Evolutionary conservation across 1,284 basidiomycete genomes (phyloP).

Genomic region (Pseudozyma sp.): DNA sequence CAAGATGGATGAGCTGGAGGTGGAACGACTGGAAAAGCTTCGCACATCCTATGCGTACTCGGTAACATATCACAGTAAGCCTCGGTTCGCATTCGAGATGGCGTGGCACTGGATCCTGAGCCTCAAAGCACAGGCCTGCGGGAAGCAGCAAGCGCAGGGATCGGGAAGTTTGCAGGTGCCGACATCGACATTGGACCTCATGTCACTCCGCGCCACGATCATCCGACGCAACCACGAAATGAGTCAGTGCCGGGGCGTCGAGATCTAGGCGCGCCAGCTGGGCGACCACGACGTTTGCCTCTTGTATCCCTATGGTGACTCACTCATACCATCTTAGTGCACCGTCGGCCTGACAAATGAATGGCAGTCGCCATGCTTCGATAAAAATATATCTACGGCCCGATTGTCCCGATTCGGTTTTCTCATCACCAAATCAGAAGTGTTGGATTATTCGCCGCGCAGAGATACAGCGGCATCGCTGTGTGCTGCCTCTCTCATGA

Average conservation of each 20-base stretch:
- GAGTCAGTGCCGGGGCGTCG: constrained; percentile 13
- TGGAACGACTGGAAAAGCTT: constrained; percentile 18
- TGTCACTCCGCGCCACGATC: constrained; percentile 27
- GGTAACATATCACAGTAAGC: constrained; percentile 18
- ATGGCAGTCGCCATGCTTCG: too few species aligned
- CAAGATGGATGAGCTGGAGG: constrained; percentile 19
- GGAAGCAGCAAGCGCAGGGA: constrained; percentile 7
- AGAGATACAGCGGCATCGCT: constrained; percentile 1
- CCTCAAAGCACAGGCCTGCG: constrained; percentile 28
- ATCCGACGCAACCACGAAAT: constrained; percentile 30
- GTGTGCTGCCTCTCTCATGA: constrained; percentile 15
- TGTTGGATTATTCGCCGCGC: constrained; percentile 9
- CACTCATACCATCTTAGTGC: too few species aligned
- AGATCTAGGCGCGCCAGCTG: constrained; percentile 7
- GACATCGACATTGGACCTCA: constrained; percentile 18
- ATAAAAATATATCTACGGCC: background rate
- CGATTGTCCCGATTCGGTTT: constrained; percentile 10
- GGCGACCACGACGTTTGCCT: too few species aligned
- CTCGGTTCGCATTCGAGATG: constrained; percentile 43
- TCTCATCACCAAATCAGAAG: constrained; percentile 19
- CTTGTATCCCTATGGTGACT: too few species aligned
- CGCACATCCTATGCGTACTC: constrained; percentile 43
- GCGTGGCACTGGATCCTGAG: constrained; percentile 34
- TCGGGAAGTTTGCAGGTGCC: constrained; percentile 24
- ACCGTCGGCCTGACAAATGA: too few species aligned